phyloP scores from a whole-genome alignment of 2,329 filamentous ascomycete genomes.

The Penicillium vulpinum region DNA sequence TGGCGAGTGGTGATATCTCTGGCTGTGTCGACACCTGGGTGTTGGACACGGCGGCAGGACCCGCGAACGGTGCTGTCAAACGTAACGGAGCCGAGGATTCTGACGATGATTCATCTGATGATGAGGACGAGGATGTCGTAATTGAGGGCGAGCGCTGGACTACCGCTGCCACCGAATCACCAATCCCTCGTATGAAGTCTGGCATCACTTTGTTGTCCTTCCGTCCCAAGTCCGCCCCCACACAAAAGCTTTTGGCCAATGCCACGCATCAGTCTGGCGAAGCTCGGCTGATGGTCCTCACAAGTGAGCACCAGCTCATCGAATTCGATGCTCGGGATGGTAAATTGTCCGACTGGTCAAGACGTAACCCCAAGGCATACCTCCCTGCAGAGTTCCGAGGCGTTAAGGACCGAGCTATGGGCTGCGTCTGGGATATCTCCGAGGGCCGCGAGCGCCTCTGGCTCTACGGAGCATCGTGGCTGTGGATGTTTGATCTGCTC shows the following conservation, averaged over 20 bases:
- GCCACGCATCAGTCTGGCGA: conserved; percentile 51
- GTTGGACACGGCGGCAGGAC: conserved; percentile 54
- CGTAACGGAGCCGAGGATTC: conserved; percentile 49
- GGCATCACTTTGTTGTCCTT: conserved; percentile 70
- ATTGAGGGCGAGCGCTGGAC: conserved; percentile 70
- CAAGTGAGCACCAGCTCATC: conserved; percentile 66
- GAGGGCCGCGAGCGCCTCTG: conserved; percentile 65
- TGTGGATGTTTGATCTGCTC: conserved; percentile 88
- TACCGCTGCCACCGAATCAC: conserved; percentile 67
- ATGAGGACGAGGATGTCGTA: conserved; percentile 49
- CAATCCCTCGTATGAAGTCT: conserved; percentile 68
- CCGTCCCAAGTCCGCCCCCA: conserved; percentile 41
- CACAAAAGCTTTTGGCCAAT: conserved; percentile 25
- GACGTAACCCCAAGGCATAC: conserved; percentile 72
- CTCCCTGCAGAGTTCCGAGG: conserved; percentile 74
- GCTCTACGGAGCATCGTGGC: conserved; percentile 81
- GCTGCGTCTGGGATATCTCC: conserved; percentile 76
- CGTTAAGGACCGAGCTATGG: conserved; percentile 77
- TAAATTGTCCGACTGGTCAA: conserved; percentile 78
- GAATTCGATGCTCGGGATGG: conserved; percentile 79
- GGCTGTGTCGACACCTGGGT: conserved; percentile 89
- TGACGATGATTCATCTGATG: conserved; percentile 51
- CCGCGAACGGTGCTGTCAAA: conserved; percentile 36
- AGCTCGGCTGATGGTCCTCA: conserved; percentile 61
- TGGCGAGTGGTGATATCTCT: conserved; percentile 77